These are phyloP conservation scores for Apophysomyces trapeziformis DNA, from an alignment of 371 early-diverging fungal genomes.

Conservation along the genomic window DNA sequence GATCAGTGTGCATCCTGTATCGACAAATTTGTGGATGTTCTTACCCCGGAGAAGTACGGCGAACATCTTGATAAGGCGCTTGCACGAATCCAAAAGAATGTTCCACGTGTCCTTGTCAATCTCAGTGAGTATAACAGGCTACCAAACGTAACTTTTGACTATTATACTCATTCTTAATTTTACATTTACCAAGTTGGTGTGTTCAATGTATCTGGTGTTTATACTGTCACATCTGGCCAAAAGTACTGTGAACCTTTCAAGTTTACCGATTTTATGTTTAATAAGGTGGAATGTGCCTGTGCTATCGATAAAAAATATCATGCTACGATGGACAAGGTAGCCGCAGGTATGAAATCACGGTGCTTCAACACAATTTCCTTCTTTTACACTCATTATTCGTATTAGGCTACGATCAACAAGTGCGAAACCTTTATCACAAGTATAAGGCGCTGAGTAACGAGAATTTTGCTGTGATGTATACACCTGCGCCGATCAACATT, in stretches of 20 bases:
- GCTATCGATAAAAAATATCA: slow-evolving; percentile 9
- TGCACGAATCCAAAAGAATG: slow-evolving; percentile 20
- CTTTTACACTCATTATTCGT: neutral
- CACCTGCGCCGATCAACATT: slow-evolving; percentile 26
- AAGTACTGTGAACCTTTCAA: slow-evolving; percentile 18
- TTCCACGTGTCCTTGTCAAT: slow-evolving; percentile 31
- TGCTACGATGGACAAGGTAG: slow-evolving; percentile 4
- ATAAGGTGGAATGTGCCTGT: slow-evolving; percentile 19
- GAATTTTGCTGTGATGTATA: slow-evolving; percentile 33
- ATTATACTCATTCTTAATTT: no score
- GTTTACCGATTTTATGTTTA: neutral
- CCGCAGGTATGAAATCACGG: neutral
- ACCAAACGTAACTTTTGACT: no score
- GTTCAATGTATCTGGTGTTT: slow-evolving; percentile 21
- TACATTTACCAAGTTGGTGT: slow-evolving; percentile 8
- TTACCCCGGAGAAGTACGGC: slow-evolving; percentile 28
- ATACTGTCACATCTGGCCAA: slow-evolving; percentile 17
- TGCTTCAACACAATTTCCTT: neutral
- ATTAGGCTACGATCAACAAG: neutral
- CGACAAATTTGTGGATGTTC: slow-evolving; percentile 2
- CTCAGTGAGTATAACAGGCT: slow-evolving; percentile 11
- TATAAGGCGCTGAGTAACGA: slow-evolving; percentile 23
- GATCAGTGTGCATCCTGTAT: slow-evolving; percentile 31
- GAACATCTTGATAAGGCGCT: slow-evolving; percentile 25
- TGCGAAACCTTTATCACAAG: slow-evolving; percentile 23